Conservation (phyloP, 805 yeast genomes). For the Barnettozyma vustinii region DNA sequence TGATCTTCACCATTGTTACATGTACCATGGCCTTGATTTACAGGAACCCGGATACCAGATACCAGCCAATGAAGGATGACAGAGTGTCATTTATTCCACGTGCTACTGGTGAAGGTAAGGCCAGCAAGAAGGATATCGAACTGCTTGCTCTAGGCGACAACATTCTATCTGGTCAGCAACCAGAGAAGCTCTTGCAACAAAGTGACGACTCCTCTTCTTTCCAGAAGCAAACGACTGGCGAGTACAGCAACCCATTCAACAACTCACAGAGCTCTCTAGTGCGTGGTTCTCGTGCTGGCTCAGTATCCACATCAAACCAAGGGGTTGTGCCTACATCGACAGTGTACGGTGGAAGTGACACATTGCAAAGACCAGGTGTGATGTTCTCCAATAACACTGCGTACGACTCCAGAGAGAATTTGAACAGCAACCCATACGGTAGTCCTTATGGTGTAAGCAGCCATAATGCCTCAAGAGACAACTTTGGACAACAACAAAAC, state of each 20-base stretch:
- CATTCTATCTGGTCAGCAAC: slow-evolving; percentile 25
- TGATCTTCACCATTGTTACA: slow-evolving; percentile 82
- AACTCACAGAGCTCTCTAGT: neutral
- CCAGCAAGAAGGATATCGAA: slow-evolving; percentile 26
- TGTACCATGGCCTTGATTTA: slow-evolving; percentile 79
- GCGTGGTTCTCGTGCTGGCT: slow-evolving; percentile 5
- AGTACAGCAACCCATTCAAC: neutral
- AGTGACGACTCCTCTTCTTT: slow-evolving; percentile 8
- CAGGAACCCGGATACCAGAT: slow-evolving; percentile 91
- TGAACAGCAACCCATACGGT: slow-evolving; percentile 5
- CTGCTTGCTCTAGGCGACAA: slow-evolving; percentile 26
- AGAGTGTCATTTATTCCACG: slow-evolving; percentile 91
- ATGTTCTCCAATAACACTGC: slow-evolving; percentile 1
- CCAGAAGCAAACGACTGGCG: neutral
- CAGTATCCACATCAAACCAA: slow-evolving; percentile 1
- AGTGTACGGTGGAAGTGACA: slow-evolving; percentile 1
- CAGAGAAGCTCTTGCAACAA: slow-evolving; percentile 18
- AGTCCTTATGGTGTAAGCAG: neutral
- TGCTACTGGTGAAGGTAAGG: slow-evolving; percentile 24
- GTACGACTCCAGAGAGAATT: neutral
- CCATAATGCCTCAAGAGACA: neutral
- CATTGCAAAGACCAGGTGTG: slow-evolving; percentile 7
- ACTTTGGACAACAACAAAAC: neutral
- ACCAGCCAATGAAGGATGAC: slow-evolving; percentile 95
- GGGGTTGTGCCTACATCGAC: slow-evolving; percentile 8